Conservation (phyloP, 805 yeast species). For the Schwanniomyces occidentalis region DNA sequence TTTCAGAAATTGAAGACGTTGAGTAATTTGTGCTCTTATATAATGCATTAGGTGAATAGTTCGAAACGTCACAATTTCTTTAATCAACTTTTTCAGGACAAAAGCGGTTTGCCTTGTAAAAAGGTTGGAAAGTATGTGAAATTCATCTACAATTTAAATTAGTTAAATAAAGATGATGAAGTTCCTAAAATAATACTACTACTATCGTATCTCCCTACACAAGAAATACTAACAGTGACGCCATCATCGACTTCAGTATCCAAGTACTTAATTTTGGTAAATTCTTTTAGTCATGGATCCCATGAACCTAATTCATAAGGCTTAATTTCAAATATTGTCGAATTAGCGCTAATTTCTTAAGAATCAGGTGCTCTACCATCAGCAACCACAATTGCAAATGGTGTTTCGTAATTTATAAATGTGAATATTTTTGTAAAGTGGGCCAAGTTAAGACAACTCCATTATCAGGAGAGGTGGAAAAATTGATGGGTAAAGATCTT, state of each 20-base stretch:
- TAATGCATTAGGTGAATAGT: slow-evolving; percentile 69
- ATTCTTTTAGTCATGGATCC: slow-evolving; percentile 73
- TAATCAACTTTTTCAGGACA: slow-evolving; percentile 37
- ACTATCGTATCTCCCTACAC: slow-evolving; percentile 74
- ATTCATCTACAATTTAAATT: slow-evolving; percentile 58
- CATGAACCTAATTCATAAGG: slow-evolving; percentile 71
- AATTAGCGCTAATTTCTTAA: slow-evolving; percentile 29
- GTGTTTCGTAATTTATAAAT: slow-evolving; percentile 34
- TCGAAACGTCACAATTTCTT: slow-evolving; percentile 66
- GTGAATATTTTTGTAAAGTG: slow-evolving; percentile 21
- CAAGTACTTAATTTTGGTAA: slow-evolving; percentile 65
- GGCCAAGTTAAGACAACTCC: slow-evolving; percentile 34
- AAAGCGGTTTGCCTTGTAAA: slow-evolving; percentile 17
- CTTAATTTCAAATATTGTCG: slow-evolving; percentile 39
- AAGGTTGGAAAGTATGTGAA: slow-evolving; percentile 27
- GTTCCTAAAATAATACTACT: slow-evolving; percentile 82
- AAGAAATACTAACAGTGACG: slow-evolving; percentile 43
- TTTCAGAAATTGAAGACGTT: slow-evolving; percentile 16
- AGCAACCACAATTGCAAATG: slow-evolving; percentile 40
- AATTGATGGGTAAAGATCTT: slow-evolving; percentile 42
- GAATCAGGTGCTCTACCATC: slow-evolving; percentile 40
- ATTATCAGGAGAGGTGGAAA: slow-evolving; percentile 29
- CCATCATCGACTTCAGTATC: slow-evolving; percentile 71
- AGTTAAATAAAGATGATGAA: slow-evolving; percentile 78
- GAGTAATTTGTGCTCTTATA: slow-evolving; percentile 37